phyloP scores from a whole-genome alignment of 1,284 basidiomycete species.

The Exobasidium cylindrosporum region DNA sequence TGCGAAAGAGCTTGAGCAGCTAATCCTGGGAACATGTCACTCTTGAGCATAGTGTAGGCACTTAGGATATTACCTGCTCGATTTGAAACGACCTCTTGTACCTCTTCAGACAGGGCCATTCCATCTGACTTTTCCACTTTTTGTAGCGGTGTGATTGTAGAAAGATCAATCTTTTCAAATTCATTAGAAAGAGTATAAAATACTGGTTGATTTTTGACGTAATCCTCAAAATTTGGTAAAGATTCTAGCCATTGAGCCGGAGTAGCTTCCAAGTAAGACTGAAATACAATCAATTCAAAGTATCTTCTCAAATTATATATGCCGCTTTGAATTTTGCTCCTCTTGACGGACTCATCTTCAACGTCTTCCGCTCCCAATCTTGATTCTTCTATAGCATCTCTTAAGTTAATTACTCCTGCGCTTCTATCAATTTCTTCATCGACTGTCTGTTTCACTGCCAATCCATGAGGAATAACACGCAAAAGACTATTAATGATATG shows the following conservation, averaged over 20 bases:
- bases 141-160: conserved; percentile 80
- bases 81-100: conserved; percentile 65
- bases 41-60: conserved; percentile 91
- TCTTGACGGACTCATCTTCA: conserved; percentile 72
- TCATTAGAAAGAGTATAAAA: conserved; percentile 95
- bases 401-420: conserved; percentile 73
- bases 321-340: conserved; percentile 58
- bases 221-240: conserved; percentile 44
- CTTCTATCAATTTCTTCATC: conserved; percentile 90
- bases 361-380: conserved; percentile 71
- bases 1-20: conserved; percentile 20
- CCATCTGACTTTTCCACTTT: conserved; percentile 57
- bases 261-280: conserved; percentile 84
- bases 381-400: conserved; percentile 83
- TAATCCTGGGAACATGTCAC: conserved; percentile 75
- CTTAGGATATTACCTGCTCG: conserved; percentile 83
- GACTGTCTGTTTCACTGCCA: conserved; percentile 78
- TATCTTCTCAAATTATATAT: conserved; percentile 60
- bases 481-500: conserved; percentile 74
- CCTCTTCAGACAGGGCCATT: conserved; percentile 64
- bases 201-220: conserved; percentile 61
- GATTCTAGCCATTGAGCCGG: conserved; percentile 63
- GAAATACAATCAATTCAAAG: conserved; percentile 88
- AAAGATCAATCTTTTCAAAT: conserved; percentile 72
- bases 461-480: conserved; percentile 85